phyloP scores from a whole-genome alignment of 495 filamentous ascomycete species.

The Viridothelium virens region DNA sequence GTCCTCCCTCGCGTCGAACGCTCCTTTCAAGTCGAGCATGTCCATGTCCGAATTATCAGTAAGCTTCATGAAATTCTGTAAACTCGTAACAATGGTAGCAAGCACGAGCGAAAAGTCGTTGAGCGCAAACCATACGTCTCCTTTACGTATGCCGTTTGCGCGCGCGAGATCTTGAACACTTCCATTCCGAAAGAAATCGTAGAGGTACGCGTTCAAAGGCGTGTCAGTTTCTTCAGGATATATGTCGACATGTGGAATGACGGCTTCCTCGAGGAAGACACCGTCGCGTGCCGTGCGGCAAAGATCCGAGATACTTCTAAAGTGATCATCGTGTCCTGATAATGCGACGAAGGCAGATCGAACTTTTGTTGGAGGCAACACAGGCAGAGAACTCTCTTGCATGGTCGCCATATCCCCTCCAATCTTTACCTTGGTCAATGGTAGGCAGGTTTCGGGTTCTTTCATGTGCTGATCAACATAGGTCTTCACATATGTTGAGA shows the following conservation, averaged over 20 bases:
- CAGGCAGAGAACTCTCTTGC: conserved; percentile 11
- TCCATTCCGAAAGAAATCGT: conserved; percentile 69
- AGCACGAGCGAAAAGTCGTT: conserved; percentile 66
- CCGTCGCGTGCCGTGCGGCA: conserved; percentile 53
- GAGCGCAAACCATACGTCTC: conserved; percentile 59
- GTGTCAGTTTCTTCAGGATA: conserved; percentile 44
- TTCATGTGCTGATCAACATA: conserved; percentile 56
- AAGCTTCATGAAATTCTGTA: conserved; percentile 47
- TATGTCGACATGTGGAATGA: conserved; percentile 57
- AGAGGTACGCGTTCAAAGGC: conserved; percentile 62
- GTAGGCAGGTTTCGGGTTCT: conserved; percentile 46
- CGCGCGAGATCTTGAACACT: conserved; percentile 45
- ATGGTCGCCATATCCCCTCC: conserved; percentile 30
- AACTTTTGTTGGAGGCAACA: conserved; percentile 35
- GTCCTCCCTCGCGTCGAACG: conserved; percentile 36
- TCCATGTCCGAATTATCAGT: conserved; percentile 28
- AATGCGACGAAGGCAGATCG: conserved; percentile 63
- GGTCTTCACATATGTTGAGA: conserved; percentile 58
- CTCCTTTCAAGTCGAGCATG: conserved; percentile 34
- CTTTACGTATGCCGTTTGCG: conserved; percentile 52
- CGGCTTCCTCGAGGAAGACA: conserved; percentile 64
- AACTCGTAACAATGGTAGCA: conserved; percentile 53
- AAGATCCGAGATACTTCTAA: conserved; percentile 54
- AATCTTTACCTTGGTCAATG: conserved; percentile 46
- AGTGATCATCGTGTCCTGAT: conserved; percentile 57